phyloP scores from a whole-genome alignment of 1,284 basidiomycete species.

The Malassezia arunalokei region DNA sequence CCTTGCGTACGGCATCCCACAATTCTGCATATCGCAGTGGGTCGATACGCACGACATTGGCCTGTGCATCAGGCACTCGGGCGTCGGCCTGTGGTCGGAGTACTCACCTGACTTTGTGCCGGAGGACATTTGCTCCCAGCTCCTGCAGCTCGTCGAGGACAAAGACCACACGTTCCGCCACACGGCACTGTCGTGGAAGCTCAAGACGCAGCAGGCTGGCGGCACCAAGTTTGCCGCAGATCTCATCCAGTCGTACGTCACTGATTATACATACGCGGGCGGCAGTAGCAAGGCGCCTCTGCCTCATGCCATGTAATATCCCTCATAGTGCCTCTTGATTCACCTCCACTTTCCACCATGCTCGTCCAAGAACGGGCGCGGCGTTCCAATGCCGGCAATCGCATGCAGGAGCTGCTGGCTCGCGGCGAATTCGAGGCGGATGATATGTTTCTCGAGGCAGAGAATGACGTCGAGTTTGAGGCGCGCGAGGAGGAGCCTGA shows the following conservation, averaged over 20 bases:
- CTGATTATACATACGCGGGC: conserved; percentile 5
- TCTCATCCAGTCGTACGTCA: conserved; percentile 21
- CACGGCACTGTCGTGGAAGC: conserved; percentile 20
- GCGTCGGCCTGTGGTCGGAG: conserved; percentile 21
- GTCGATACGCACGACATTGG: conserved; percentile 33
- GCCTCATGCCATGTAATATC: background rate
- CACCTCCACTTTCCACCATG: background rate
- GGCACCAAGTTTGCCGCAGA: conserved; percentile 22
- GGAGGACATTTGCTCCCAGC: conserved; percentile 20
- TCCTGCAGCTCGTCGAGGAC: conserved; percentile 17
- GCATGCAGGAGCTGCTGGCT: conserved; percentile 35
- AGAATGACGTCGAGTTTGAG: conserved; percentile 36
- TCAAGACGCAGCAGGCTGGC: conserved; percentile 20
- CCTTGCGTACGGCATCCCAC: conserved; percentile 28
- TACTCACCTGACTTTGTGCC: conserved; percentile 19
- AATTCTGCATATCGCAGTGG: conserved; percentile 35
- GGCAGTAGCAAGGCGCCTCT: background rate
- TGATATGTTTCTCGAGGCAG: conserved; percentile 36
- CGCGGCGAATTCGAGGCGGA: conserved; percentile 31
- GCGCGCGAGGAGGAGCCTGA: conserved; percentile 27
- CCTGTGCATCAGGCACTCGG: conserved; percentile 19
- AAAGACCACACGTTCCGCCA: conserved; percentile 18
- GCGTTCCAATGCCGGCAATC: conserved; percentile 14
- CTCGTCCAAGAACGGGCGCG: conserved; percentile 9
- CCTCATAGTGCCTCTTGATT: background rate